These are phyloP conservation scores for Mollisiaceae sp. DNA, from an alignment of 2,329 filamentous ascomycete species.

Conservation along the genomic window DNA sequence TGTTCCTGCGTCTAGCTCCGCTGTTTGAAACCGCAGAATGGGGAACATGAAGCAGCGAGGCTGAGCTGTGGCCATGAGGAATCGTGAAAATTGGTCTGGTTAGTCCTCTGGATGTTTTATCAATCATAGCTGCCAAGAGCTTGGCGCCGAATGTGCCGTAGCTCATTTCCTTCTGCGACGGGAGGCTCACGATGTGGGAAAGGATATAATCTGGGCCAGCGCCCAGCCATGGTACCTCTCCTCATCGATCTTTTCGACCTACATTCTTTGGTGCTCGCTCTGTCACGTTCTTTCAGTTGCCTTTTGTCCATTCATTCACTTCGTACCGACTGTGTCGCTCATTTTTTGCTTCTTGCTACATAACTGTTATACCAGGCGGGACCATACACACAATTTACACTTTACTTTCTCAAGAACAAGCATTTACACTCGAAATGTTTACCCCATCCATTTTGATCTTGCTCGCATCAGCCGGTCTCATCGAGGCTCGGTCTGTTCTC, in stretches of 20 bases:
- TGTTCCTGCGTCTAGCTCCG: slow-evolving; percentile 24
- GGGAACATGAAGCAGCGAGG: slow-evolving; percentile 32
- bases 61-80: slow-evolving; percentile 21
- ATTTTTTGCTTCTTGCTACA: slow-evolving; percentile 28
- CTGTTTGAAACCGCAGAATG: slow-evolving; percentile 31
- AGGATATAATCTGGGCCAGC: slow-evolving; percentile 23
- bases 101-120: slow-evolving; percentile 27
- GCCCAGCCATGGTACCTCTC: slow-evolving; percentile 22
- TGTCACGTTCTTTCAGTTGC: slow-evolving; percentile 30
- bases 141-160: slow-evolving; percentile 20
- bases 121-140: slow-evolving; percentile 21
- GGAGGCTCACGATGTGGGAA: slow-evolving; percentile 15
- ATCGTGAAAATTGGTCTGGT: slow-evolving; percentile 14
- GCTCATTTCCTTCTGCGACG: slow-evolving; percentile 24
- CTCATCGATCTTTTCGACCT: slow-evolving; percentile 37
- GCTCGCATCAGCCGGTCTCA: slow-evolving; percentile 34
- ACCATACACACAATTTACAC: slow-evolving; percentile 26
- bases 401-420: slow-evolving; percentile 15
- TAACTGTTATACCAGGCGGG: slow-evolving; percentile 29
- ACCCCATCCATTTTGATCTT: slow-evolving; percentile 33
- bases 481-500: slow-evolving; percentile 31
- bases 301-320: slow-evolving; percentile 34
- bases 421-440: slow-evolving; percentile 32
- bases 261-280: slow-evolving; percentile 34
- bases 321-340: slow-evolving; percentile 36